These are phyloP conservation scores for Chaetomium fimeti DNA, from an alignment of 495 filamentous ascomycete species.

Conservation along the genomic window DNA sequence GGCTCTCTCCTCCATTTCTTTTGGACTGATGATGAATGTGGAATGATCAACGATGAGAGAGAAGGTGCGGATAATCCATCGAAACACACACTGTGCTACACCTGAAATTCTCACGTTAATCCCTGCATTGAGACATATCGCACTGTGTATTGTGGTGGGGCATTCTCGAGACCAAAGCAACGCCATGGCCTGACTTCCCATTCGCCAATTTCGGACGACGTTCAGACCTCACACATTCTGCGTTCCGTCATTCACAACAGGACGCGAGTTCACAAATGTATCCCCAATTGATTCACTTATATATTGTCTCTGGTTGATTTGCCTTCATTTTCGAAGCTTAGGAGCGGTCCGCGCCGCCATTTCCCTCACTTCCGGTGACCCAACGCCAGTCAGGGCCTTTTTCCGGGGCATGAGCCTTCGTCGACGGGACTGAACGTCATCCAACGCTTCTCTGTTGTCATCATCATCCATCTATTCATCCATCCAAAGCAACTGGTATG, in stretches of 20 bases:
- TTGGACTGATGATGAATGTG: neutral
- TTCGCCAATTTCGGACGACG: slow-evolving; percentile 17
- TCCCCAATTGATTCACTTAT: neutral
- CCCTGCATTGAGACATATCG: neutral
- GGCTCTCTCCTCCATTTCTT: neutral
- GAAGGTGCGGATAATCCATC: neutral
- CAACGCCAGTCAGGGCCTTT: neutral
- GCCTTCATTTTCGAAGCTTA: neutral
- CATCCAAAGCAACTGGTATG: neutral
- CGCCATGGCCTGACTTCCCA: slow-evolving; percentile 5
- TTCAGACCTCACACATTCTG: slow-evolving; percentile 6
- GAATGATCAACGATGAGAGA: neutral
- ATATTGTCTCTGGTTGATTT: neutral
- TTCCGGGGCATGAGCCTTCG: slow-evolving; percentile 1
- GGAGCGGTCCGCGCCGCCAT: neutral
- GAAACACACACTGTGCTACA: neutral
- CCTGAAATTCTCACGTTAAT: neutral
- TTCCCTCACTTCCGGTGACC: slow-evolving; percentile 3
- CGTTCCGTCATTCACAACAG: neutral
- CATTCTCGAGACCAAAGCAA: neutral
- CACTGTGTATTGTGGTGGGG: neutral
- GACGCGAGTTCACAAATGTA: neutral
- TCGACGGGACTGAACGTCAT: neutral
- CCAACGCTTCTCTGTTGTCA: neutral
- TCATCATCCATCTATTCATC: neutral